Percentiles rank a stretch among this genome's conserved stretches.
phyloP scores from a whole-genome alignment of 2,329 filamentous ascomycete genomes.

The Sordariomycetes sp. region DNA sequence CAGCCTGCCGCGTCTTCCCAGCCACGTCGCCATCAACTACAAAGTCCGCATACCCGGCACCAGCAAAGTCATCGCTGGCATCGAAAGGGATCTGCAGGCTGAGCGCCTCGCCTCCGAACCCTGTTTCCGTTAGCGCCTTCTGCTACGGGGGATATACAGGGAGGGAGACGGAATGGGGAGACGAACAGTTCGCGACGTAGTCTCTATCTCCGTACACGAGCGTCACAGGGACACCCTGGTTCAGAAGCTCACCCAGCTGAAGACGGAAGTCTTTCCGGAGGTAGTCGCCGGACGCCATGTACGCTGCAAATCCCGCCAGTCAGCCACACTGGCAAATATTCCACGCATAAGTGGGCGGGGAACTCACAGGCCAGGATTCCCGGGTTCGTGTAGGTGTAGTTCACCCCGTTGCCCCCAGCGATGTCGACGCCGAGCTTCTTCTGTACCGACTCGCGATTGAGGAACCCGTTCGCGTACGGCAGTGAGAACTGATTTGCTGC shows the following conservation, averaged over 20 bases:
- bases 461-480: slow-evolving; percentile 48
- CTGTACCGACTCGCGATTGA: slow-evolving; percentile 49
- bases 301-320: not conserved
- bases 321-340: not conserved
- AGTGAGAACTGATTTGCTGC: slow-evolving; percentile 51
- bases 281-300: not conserved
- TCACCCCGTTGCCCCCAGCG: not conserved
- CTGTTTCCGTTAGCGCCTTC: not conserved
- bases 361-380: not conserved
- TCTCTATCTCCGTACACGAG: slow-evolving; percentile 60
- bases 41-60: slow-evolving; percentile 63
- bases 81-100: slow-evolving; percentile 50
- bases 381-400: not conserved
- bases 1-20: slow-evolving; percentile 65
- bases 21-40: slow-evolving; percentile 51
- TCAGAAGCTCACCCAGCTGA: slow-evolving; percentile 45
- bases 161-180: not conserved
- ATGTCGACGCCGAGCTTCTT: slow-evolving; percentile 43
- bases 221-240: slow-evolving; percentile 55
- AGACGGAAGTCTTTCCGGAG: slow-evolving; percentile 3
- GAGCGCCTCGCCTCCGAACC: slow-evolving; percentile 58
- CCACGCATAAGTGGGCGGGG: not conserved
- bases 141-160: not conserved
- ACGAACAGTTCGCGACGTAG: slow-evolving; percentile 51
- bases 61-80: slow-evolving; percentile 29